phyloP scores from a whole-genome alignment of 148 eudicot species.

The Rhododendron ferrugineum region DNA sequence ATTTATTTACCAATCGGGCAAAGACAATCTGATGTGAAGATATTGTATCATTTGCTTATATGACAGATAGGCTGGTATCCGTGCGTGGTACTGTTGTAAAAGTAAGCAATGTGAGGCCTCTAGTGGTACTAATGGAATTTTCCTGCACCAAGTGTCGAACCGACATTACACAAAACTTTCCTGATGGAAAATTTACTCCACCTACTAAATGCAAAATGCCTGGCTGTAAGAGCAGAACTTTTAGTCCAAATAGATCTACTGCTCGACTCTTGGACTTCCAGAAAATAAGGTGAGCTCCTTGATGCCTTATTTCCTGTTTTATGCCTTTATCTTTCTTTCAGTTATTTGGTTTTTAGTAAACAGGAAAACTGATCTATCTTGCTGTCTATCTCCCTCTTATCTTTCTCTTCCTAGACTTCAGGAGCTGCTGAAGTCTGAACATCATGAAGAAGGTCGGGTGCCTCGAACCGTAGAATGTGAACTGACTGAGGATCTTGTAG shows the following conservation, averaged over 20 bases:
- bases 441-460: slow-evolving; percentile 98
- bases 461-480: slow-evolving; percentile 98
- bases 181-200: slow-evolving; percentile 96
- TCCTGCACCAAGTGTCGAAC: slow-evolving; percentile 76
- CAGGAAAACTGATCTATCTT: not conserved
- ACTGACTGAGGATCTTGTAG: slow-evolving; percentile 91
- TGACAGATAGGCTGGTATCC: slow-evolving; percentile 86
- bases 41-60: slow-evolving; percentile 14
- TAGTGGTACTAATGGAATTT: slow-evolving; percentile 79
- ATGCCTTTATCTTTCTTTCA: not conserved
- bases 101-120: slow-evolving; percentile 90
- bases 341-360: not conserved
- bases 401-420: slow-evolving; percentile 51
- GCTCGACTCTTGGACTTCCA: slow-evolving; percentile 83
- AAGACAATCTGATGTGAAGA: not conserved
- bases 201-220: slow-evolving; percentile 61
- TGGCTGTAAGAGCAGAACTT: slow-evolving; percentile 79
- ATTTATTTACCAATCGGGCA: not conserved
- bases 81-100: slow-evolving; percentile 84
- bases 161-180: slow-evolving; percentile 62
- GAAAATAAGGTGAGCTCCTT: slow-evolving; percentile 65
- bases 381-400: not conserved
- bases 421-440: slow-evolving; percentile 87
- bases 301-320: slow-evolving; percentile 4
- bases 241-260: slow-evolving; percentile 68